phyloP scores from a whole-genome alignment of 129 eudicot species.

The Logfia minima region DNA sequence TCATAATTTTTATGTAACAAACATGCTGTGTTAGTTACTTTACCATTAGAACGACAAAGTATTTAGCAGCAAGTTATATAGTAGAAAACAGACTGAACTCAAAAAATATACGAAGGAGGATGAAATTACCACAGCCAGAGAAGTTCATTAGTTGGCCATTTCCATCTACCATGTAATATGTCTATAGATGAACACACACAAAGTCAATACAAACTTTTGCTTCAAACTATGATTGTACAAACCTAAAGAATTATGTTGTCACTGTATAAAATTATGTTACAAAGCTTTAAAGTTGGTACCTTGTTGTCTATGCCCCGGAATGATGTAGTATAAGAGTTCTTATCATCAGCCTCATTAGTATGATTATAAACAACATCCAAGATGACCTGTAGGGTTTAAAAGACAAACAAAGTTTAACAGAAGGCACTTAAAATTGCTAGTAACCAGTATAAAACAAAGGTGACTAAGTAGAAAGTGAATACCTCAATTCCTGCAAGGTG shows the following conservation, averaged over 20 bases:
- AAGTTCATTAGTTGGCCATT: conserved; percentile 69
- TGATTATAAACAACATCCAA: conserved; percentile 97
- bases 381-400: conserved; percentile 58
- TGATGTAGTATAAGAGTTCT: conserved; percentile 81
- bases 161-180: conserved; percentile 81
- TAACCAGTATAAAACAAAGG: conserved; percentile 10
- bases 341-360: conserved; percentile 97
- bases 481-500: conserved; percentile 97
- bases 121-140: conserved; percentile 87
- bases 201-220: conserved; percentile 25
- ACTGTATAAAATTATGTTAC: neutral
- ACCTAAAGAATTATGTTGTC: neutral
- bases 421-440: neutral
- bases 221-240: neutral
- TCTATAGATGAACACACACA: conserved; percentile 43
- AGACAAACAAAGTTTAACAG: neutral
- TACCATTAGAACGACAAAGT: neutral
- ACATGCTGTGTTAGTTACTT: neutral
- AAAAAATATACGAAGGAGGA: conserved; percentile 13
- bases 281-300: conserved; percentile 42
- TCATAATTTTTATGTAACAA: neutral
- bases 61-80: conserved; percentile 3
- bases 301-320: conserved; percentile 99
- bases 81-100: neutral
- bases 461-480: conserved; percentile 8